Evolutionary conservation across 1,284 basidiomycete species (phyloP).

Genomic region (Trichosporon ovoides): DNA sequence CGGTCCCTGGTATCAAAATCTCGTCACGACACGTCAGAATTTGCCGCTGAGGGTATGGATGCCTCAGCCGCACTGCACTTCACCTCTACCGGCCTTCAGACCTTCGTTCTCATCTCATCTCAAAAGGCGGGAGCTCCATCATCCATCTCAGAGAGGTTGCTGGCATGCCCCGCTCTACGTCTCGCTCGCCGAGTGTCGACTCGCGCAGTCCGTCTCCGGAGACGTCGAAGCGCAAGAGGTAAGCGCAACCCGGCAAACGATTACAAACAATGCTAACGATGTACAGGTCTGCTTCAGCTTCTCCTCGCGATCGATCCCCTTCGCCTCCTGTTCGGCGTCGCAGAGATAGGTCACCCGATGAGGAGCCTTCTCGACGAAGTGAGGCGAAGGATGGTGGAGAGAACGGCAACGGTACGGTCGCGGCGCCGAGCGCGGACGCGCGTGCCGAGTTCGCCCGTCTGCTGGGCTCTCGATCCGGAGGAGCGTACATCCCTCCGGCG

Average conservation of each 20-base stretch:
- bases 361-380: neutral
- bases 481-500: conserved; percentile 94
- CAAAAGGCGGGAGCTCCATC: conserved; percentile 7
- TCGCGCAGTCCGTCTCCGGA: conserved; percentile 2
- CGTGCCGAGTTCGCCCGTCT: conserved; percentile 72
- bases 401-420: conserved; percentile 50
- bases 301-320: conserved; percentile 38
- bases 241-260: neutral
- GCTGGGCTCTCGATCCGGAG: conserved; percentile 70
- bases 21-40: neutral
- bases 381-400: conserved; percentile 41
- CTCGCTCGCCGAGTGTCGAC: neutral
- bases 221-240: conserved; percentile 5
- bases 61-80: neutral
- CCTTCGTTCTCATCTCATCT: neutral
- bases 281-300: conserved; percentile 40
- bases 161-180: conserved; percentile 3
- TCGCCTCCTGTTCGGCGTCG: conserved; percentile 46
- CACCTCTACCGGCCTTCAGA: neutral
- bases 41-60: neutral
- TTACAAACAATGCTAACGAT: neutral
- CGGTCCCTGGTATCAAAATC: neutral
- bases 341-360: neutral
- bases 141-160: neutral
- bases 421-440: conserved; percentile 52